Percentiles rank a stretch among this genome's conserved stretches.
Evolutionary conservation across 371 early-diverging fungal species (phyloP).

Genomic region (Mucor saturninus): DNA sequence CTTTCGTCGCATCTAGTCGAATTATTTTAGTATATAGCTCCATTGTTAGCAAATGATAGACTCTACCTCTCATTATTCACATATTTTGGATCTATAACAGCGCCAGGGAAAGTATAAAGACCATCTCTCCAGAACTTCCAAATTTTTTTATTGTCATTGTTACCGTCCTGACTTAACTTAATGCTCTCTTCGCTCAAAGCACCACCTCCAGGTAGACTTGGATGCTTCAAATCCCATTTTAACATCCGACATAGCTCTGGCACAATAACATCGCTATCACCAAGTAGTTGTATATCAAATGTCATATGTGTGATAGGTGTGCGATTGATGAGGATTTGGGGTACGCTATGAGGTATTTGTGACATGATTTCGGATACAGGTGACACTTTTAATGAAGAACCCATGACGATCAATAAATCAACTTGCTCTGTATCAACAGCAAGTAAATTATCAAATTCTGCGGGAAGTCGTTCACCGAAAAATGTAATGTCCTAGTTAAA

Average conservation of each 20-base stretch:
- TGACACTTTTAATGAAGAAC: conserved; percentile 93
- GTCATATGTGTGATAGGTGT: conserved; percentile 82
- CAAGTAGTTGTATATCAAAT: conserved; percentile 91
- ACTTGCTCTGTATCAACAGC: conserved; percentile 72
- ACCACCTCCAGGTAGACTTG: conserved; percentile 59
- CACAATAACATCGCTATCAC: conserved; percentile 87
- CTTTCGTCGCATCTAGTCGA: conserved; percentile 17
- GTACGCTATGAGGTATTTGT: conserved; percentile 80
- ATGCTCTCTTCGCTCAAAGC: conserved; percentile 44
- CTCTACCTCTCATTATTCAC: conserved; percentile 26
- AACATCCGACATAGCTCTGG: conserved; percentile 75
- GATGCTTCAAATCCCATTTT: conserved; percentile 74
- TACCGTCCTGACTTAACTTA: conserved; percentile 20
- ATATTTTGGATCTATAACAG: conserved; percentile 40
- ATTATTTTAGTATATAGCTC: neutral
- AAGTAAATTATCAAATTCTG: conserved; percentile 75
- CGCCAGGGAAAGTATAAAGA: conserved; percentile 53
- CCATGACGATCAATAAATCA: conserved; percentile 93
- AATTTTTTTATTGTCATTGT: conserved; percentile 25
- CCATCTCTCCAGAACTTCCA: conserved; percentile 44
- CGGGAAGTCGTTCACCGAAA: conserved; percentile 91
- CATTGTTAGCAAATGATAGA: neutral
- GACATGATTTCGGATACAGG: conserved; percentile 93
- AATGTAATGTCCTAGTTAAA: conserved; percentile 81
- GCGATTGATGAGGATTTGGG: conserved; percentile 91